A percentile compares a stretch with the other conserved stretches of the same genome.
Conservation (phyloP, 2,329 filamentous ascomycete species). For the Claviceps sp. region DNA sequence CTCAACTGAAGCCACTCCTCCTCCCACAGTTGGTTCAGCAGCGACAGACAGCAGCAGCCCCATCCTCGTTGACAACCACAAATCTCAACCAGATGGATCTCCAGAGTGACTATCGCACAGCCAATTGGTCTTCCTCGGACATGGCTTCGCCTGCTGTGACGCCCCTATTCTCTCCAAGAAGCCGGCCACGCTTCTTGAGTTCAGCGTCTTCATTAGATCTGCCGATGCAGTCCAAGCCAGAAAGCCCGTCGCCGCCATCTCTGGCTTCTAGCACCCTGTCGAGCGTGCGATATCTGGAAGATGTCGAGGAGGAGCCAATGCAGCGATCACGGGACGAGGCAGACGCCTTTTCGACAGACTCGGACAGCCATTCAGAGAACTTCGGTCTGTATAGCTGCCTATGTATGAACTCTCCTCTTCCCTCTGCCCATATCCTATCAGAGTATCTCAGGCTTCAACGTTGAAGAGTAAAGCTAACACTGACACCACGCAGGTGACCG, state of each 20-base stretch:
- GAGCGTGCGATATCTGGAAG: slow-evolving; percentile 56
- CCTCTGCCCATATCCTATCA: not conserved
- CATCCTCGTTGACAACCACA: slow-evolving; percentile 18
- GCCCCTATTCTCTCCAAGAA: slow-evolving; percentile 53
- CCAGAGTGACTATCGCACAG: slow-evolving; percentile 28
- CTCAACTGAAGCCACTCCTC: slow-evolving; percentile 6
- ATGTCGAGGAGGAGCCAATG: slow-evolving; percentile 71
- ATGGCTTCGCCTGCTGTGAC: slow-evolving; percentile 52
- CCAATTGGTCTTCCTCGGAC: slow-evolving; percentile 50
- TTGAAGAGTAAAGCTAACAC: slow-evolving; percentile 8
- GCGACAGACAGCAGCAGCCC: slow-evolving; percentile 7
- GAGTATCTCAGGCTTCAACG: not conserved
- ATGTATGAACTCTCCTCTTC: slow-evolving; percentile 40
- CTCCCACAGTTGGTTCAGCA: slow-evolving; percentile 5
- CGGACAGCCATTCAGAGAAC: slow-evolving; percentile 17
- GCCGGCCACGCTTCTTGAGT: slow-evolving; percentile 54
- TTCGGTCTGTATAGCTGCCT: slow-evolving; percentile 52
- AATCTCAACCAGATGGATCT: slow-evolving; percentile 21
- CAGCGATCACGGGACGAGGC: slow-evolving; percentile 54
- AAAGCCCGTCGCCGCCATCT: slow-evolving; percentile 11
- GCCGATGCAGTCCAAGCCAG: slow-evolving; percentile 19
- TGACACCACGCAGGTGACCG: slow-evolving; percentile 38
- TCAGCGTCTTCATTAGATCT: slow-evolving; percentile 68
- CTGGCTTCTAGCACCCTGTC: slow-evolving; percentile 30
- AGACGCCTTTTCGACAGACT: slow-evolving; percentile 4